Base-by-base conservation (phyloP, 2,329 filamentous ascomycete genomes). In the Beauveria bassiana region DNA sequence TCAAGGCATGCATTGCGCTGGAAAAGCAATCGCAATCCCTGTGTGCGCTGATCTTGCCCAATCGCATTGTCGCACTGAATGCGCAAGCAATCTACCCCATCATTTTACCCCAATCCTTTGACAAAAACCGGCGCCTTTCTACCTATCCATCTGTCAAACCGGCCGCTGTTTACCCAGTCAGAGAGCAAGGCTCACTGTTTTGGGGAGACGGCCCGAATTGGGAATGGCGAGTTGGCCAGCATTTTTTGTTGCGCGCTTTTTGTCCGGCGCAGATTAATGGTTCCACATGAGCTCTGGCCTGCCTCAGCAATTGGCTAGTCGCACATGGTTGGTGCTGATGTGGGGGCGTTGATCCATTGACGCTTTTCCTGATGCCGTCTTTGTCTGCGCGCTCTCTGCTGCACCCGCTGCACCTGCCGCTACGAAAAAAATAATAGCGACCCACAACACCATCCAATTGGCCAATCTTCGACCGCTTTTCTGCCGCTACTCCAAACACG, bases 281-380 rank as follows among this genome's bases (percentile, higher is more conserved):
- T 62, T 66, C 72, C 72, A 72, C 72, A 71, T 60, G 64, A 74
- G 71, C 71, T 73, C 60, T 46, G 50, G 63, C 68, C 66, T 64
- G 63, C 64, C 65, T 51, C 31, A 63, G 65, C 66, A 63, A 71
- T 69, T 70, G 69, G 67, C 64, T 64, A 60, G 64, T 62, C 22
- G 66, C 68, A 66, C 63, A 67, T 65, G 64, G 49, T 62, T 61
- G 63, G 56, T 56, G 61, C 62, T 59, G 67, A 50, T 61, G 68
- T 69, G 68, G 69, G 63, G 64, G 34, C 58, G 64, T 63, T 63
- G 68, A 67, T 69, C 64, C 67, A 66, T 66, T 64, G 68, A 63
- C 65, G 63, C 58, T 65, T 61, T 54, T 62, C 55, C 64, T 61
- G 59, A 54, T 61, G 43, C 45, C 55, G 14, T 26, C 14, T 18